Base-by-base conservation (phyloP, 345 rosid species). In the Sapria himalayana region DNA sequence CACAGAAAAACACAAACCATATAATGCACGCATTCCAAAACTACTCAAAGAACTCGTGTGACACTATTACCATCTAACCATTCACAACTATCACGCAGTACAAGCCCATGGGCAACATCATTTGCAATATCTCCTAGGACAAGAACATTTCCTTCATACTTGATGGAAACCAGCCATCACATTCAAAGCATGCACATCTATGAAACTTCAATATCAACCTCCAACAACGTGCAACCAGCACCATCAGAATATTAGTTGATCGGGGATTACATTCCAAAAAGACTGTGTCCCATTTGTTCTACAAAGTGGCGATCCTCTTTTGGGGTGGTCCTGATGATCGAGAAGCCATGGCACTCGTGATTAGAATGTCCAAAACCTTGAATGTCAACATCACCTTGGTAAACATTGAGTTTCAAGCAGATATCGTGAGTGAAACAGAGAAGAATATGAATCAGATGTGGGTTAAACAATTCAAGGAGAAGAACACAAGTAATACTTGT, bases 291-390 rank as follows among this genome's bases (percentile, higher is more conserved):
- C 7, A 20, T 0, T 19, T 42, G 21, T 43, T 48, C 18, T 51
- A 12, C 21, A 36, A 32, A 1, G 23, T 58, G 4, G 55, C 35
- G 1, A 43, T 55, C 8, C 2, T 65, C 7, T 64, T 68, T 49
- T 3, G 50, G 0, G 57, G 67, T 0, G 64, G 74, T 1, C 19
- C 25, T 6, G 57, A 57, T 19, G 70, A 64, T 29, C 51, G 62
- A 0, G 70, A 63, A 38, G 67, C 64, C 9, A 23, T 57, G 34
- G 9, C 70, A 7, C 27, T 63, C 1, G 62, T 35, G 3, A 9
- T 20, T 2, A 50, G 69, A 13, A 63, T 57, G 56, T 40, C 52
- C 1, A 29, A 27, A 1, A 48, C 49, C 21, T 56, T 45, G 9
- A 15, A 24, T 8, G 38, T 54, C 15, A 39, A 7, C 6, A 32